Base-by-base conservation (phyloP, 2,329 filamentous ascomycete species). In the Neofusicoccum ribis region DNA sequence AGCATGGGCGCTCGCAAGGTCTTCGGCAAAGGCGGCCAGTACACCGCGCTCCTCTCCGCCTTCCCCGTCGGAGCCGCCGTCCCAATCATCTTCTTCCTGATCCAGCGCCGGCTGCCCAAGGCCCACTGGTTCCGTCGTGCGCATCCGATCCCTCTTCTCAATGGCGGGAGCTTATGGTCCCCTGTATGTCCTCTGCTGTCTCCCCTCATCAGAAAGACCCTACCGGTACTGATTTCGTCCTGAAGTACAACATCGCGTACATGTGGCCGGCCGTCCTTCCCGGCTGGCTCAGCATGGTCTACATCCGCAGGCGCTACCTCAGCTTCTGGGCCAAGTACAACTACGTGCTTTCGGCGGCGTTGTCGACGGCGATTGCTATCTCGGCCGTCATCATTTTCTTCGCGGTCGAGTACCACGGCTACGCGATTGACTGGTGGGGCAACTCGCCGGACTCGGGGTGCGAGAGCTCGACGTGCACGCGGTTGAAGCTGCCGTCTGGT, bases 361-460 rank as follows among this genome's bases (percentile, higher is more conserved):
- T 92, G 43, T 90, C 92, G 74, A 85, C 85, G 54, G 89, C 89
- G 6, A 82, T 91, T 6, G 86, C 88, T 12, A 74, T 91, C 23
- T 85, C 84, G 43, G 89, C 88, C 0, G 83, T 92, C 39, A 74
- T 92, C 65, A 88, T 92, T 65, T 91, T 92, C 80, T 86, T 91
- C 69, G 84, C 87, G 0, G 78, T 92, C 36, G 86, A 87, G 64
- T 74, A 92, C 68, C 88, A 88, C 1, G 79, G 81, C 41, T 44
- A 56, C 27, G 72, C 74, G 2, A 79, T 85, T 65, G 71, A 80
- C 9, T 92, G 90, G 88, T 89, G 85, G 78, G 86, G 86, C 7
- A 89, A 89, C 3, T 27, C 15, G 23, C 39, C 54, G 6, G 54
- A 58, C 23, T 36, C 39, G 8, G 54, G 54, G 3, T 58, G 54